Percentiles rank a stretch among this genome's conserved stretches.
phyloP scores from a whole-genome alignment of 1,284 basidiomycete species.

The Rhodotorula glutinis region DNA sequence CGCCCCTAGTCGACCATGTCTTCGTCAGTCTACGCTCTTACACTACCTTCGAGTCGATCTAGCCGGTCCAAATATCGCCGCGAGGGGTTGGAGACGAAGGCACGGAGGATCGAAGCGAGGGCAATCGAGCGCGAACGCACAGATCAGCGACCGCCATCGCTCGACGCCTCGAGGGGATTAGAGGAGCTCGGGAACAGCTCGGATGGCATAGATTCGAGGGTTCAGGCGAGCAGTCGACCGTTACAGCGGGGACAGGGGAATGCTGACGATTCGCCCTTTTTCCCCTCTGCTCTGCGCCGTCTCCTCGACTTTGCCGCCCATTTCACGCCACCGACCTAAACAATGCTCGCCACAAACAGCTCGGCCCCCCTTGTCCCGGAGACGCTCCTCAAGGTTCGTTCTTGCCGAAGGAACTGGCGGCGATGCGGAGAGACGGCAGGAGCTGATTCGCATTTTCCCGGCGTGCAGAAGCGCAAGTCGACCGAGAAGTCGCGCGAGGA shows the following conservation, averaged over 20 bases:
- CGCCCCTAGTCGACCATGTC: constrained; percentile 16
- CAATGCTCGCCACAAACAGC: constrained; percentile 8
- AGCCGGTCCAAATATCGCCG: no score
- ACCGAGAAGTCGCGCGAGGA: constrained; percentile 97
- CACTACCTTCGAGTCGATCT: neutral
- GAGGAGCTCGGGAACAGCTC: no score
- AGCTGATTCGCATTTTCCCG: no score
- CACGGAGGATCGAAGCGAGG: no score
- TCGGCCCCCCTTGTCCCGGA: constrained; percentile 78
- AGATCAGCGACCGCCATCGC: no score
- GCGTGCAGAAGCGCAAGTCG: constrained; percentile 80
- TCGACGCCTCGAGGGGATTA: no score
- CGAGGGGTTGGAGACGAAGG: no score
- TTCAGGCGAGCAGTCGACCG: neutral
- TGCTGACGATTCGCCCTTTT: neutral
- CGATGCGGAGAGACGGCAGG: neutral
- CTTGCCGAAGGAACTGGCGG: neutral
- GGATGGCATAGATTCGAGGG: neutral
- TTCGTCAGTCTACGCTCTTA: constrained; percentile 11
- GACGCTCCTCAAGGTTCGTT: constrained; percentile 77
- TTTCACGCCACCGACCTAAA: no score
- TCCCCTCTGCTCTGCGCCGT: neutral
- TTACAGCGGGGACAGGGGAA: neutral
- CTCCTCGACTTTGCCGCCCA: no score
- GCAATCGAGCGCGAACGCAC: no score